Conservation (phyloP, 768 basidiomycete genomes). For the Suillus subalutaceus region DNA sequence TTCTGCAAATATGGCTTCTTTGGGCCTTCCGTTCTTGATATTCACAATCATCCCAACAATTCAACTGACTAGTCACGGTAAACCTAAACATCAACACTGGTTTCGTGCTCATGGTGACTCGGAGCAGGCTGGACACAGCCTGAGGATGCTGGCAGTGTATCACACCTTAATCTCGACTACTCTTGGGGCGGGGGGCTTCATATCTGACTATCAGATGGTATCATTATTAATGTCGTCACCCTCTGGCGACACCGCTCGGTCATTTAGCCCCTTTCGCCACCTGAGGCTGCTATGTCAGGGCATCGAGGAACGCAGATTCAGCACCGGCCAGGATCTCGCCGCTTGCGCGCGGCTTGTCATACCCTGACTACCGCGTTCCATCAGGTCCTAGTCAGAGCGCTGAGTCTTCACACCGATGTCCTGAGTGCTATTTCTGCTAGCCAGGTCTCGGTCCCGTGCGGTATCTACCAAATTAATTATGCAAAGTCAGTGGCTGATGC, state of each 20-base stretch:
- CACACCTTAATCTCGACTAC: not conserved
- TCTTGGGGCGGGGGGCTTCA: not conserved
- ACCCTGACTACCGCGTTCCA: not conserved
- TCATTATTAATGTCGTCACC: not conserved
- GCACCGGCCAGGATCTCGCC: not conserved
- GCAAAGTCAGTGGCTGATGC: not conserved
- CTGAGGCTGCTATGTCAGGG: not conserved
- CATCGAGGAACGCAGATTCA: not conserved
- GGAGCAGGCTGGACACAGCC: not conserved
- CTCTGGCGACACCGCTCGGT: not conserved
- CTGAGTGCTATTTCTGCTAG: not conserved
- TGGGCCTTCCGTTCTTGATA: not conserved
- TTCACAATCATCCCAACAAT: not conserved
- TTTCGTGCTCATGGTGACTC: not conserved
- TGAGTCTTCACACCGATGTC: too few species aligned
- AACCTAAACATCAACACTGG: not conserved
- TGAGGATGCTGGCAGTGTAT: constrained; percentile 4
- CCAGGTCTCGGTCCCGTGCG: not conserved
- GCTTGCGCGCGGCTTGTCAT: not conserved
- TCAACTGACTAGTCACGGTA: not conserved
- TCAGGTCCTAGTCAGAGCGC: not conserved
- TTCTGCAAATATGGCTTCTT: not conserved
- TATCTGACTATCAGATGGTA: not conserved
- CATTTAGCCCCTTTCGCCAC: not conserved
- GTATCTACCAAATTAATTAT: too few species aligned